Base-by-base conservation (phyloP, 179 eudicot genomes). In the Pouteria campechiana region DNA sequence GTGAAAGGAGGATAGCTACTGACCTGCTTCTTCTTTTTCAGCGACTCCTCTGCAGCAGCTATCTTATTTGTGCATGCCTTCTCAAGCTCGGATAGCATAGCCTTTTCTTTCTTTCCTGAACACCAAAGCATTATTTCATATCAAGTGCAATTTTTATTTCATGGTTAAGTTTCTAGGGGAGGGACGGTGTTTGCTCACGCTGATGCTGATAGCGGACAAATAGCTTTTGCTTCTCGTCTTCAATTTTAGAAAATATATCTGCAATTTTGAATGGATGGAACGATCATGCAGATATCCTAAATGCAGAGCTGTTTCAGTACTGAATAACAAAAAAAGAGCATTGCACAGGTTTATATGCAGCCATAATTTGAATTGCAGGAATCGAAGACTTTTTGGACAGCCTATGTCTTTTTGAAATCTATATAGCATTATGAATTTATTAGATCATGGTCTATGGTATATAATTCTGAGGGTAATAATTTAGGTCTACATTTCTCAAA, bases 11-110 rank as follows among this genome's bases (percentile, higher is more conserved):
- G 25, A 25, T 28, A 10, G 42, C 24, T 36, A 18, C 29, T 36
- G 38, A 76, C 97, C 79, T 74, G 74, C 64, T 90, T 81, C 76
- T 81, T 89, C 78, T 81, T 90, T 70, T 76, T 86, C 69, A 90
- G 57, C 21, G 96, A 81, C 29, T 70, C 75, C 53, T 81, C 96
- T 55, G 86, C 46, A 15, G 73, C 72, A 39, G 90, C 71, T 29
- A 89, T 76, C 61, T 70, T 86, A 14, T 64, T 72, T 5, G 75
- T 36, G 19, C 71, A 75, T 19, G 58, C 68, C 63, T 81, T 84
- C 71, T 88, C 95, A 13, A 64, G 70, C 68, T 88, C 95, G 52
- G 74, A 65, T 25, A 88, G 41, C 78, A 69, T 27, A 53, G 32
- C 63, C 75, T 67, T 84, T 48, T 88, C 97, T 65, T 81, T 88